Base-by-base conservation (phyloP, 306 rosid genomes). In the Prunus padus region DNA sequence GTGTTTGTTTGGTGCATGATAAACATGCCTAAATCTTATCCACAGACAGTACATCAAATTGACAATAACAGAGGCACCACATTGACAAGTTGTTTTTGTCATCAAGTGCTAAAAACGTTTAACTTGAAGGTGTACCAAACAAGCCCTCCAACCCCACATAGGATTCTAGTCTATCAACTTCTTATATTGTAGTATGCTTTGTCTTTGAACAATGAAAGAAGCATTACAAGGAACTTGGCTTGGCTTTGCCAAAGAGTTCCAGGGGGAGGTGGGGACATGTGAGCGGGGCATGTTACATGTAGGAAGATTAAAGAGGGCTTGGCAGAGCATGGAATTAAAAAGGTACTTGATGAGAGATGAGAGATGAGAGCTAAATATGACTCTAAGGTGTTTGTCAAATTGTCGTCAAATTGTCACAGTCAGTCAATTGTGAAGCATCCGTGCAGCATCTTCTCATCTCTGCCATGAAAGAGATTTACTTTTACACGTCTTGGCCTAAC, bases 121-220 rank as follows among this genome's bases (percentile, higher is more conserved):
- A 65, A 67, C 44, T 67, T 76, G 81, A 74, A 70, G 80, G 60
- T 79, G 75, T 63, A 77, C 75, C 80, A 75, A 84, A 83, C 83
- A 77, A 80, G 54, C 31, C 45, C 77, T 79, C 64, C 67, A 82
- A 81, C 81, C 86, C 87, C 87, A 85, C 97, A 91, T 95, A 84
- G 99, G 98, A 95, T 95, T 88, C 97, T 86, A 51, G 60, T 79
- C 80, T 26, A 47, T 66, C 66, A 49, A 30, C 23, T 71, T 73
- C 30, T 75, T 75, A 28, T 49, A 60, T 68, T 30, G 40, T 61
- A 61, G 19, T 72, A 57, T 60, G 46, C 47, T 82, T 73, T 79
- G 77, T 79, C 82, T 15, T 87, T 80, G 82, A 68, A 84, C 82
- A 81, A 77, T 76, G 76, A 81, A 71, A 82, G 25, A 76, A 69